A percentile compares a stretch with the other conserved stretches of the same genome.
phyloP scores from a whole-genome alignment of 306 rosid species.

The Herpetospermum pedunculosum region DNA sequence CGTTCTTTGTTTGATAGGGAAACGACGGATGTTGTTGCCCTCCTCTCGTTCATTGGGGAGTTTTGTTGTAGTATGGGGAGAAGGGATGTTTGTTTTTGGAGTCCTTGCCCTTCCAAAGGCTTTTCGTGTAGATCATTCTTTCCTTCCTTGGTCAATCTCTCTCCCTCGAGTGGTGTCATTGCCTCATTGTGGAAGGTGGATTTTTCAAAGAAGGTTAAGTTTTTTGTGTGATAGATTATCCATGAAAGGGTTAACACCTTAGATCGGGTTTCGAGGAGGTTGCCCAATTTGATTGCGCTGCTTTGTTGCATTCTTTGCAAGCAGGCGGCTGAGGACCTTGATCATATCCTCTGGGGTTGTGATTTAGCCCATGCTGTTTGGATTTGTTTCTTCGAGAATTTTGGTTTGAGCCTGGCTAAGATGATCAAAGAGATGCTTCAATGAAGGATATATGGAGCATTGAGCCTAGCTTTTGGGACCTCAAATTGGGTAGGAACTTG shows the following conservation, averaged over 20 bases:
- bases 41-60: background rate
- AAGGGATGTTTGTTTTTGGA: background rate
- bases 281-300: background rate
- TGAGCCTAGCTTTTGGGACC: too few relatives aligned
- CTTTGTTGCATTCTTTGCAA: background rate
- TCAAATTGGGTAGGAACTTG: too few relatives aligned
- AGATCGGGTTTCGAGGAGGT: background rate
- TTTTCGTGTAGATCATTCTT: background rate
- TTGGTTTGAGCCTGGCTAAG: too few relatives aligned
- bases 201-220: background rate
- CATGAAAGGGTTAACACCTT: background rate
- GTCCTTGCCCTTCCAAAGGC: background rate
- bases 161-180: background rate
- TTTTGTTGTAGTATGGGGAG: background rate
- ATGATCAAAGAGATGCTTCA: too few relatives aligned
- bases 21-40: background rate
- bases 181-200: background rate
- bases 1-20: background rate
- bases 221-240: background rate
- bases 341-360: background rate
- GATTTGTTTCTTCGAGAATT: background rate
- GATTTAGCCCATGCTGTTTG: background rate
- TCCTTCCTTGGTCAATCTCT: background rate
- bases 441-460: too few relatives aligned
- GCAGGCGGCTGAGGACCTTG: background rate